These are phyloP conservation scores for carrot (Daucus carota) DNA, from an alignment of 129 eudicot genomes.

Conservation along the genomic window DNA sequence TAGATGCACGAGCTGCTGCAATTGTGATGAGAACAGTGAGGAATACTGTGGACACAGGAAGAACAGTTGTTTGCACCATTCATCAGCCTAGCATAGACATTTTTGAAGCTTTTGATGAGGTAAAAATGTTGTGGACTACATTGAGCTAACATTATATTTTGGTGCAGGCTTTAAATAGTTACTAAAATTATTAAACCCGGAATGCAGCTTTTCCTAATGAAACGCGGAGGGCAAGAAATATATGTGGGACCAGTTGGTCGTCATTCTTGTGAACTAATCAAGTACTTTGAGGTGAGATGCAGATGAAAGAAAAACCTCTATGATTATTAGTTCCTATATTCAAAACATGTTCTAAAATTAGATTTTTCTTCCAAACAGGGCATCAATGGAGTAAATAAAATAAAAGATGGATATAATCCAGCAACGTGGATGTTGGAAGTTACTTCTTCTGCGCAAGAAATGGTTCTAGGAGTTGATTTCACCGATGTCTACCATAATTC, in stretches of 20 bases:
- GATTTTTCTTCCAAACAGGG: conserved; percentile 4
- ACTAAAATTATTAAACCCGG: not conserved
- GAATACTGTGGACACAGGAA: conserved; percentile 35
- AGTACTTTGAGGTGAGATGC: conserved; percentile 56
- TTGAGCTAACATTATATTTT: not conserved
- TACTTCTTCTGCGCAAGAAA: conserved; percentile 28
- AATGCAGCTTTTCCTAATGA: conserved; percentile 67
- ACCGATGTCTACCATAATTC: conserved; percentile 26
- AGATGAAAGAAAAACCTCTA: not conserved
- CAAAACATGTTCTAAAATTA: not conserved
- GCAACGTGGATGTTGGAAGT: conserved; percentile 44
- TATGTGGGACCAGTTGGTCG: conserved; percentile 82
- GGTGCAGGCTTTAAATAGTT: not conserved
- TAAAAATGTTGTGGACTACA: not conserved
- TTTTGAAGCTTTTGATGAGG: conserved; percentile 39
- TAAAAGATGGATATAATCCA: conserved; percentile 31
- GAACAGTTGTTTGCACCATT: conserved; percentile 41
- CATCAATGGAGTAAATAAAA: conserved; percentile 24
- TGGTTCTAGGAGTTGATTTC: conserved; percentile 25
- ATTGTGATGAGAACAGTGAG: conserved; percentile 39
- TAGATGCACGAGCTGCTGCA: conserved; percentile 43
- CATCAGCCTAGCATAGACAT: conserved; percentile 42
- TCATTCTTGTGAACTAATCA: conserved; percentile 56
- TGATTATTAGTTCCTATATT: not conserved
- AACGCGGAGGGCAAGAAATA: conserved; percentile 76